Evolutionary conservation across 2,329 filamentous ascomycete species (phyloP), one percentile per base, ranked within the genome.

Genomic region (Aspergillus versicolor): DNA sequence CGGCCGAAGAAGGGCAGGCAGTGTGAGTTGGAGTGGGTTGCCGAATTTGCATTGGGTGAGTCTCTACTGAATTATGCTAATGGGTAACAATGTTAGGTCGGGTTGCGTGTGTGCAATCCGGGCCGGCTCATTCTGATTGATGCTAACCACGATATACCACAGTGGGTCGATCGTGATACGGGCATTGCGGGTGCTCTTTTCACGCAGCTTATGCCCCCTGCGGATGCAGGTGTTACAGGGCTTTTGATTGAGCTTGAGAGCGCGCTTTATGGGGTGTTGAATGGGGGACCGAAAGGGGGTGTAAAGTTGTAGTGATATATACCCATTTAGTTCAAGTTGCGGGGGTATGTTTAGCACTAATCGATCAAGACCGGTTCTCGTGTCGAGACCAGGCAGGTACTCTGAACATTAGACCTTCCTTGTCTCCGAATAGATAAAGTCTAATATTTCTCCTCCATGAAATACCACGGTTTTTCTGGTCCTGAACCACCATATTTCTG

Each of bases 391-490:
- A 9, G 27, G 9, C 9, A 9, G 27, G 9, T 30, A 30, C 27
- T 30, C 9, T 30, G 4, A 30, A 30, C 27, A 30, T 30, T 30
- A 9, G 8, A 4, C 9, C 9, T 30, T 11, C 27, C 8, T 30
- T 30, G 9, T 11, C 8, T 11, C 27, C 9, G 9, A 30, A 11
- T 1, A 30, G 9, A 3, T 30, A 30, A 30, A 11, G 9, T 11
- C 27, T 30, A 30, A 9, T 30, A 30, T 3, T 11, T 30, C 42
- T 27, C 24, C 12, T 64, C 62, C 48, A 61, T 50, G 62, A 61
- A 65, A 52, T 52, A 65, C 67, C 68, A 72, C 30, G 70, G 70
- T 47, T 56, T 62, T 15, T 12, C 13, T 2, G 22, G 22, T 19
- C 60, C 42, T n/a, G 52, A 49, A 1, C 43, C 40, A 12, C 53